phyloP scores from a whole-genome alignment of 345 rosid genomes.

The Eucalyptus regnans region DNA sequence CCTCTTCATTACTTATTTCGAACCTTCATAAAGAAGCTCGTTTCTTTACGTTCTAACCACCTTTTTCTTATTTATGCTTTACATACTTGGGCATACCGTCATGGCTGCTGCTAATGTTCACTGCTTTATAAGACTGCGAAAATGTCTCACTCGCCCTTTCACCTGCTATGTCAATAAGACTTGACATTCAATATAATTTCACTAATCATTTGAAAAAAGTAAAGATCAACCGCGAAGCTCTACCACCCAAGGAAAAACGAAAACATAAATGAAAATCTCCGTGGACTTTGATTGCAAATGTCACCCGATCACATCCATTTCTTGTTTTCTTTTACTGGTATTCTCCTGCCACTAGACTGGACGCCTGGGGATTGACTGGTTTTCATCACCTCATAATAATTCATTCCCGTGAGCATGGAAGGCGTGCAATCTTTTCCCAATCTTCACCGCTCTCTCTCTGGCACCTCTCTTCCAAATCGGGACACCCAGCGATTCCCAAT shows the following conservation, averaged over 20 bases:
- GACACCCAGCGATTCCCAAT: accelerated
- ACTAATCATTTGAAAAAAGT: not conserved
- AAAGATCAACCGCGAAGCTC: not conserved
- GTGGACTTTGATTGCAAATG: not conserved
- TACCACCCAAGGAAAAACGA: not conserved
- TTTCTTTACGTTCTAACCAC: not conserved
- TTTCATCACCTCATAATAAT: accelerated
- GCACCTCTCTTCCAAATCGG: not conserved
- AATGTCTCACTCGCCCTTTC: not conserved
- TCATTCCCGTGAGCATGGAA: not conserved
- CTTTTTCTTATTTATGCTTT: too few relatives aligned
- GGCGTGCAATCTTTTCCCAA: not conserved
- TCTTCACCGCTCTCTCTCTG: not conserved
- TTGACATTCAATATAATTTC: not conserved
- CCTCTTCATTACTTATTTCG: not conserved
- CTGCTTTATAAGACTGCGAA: not conserved
- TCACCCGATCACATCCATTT: not conserved
- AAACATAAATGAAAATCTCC: not conserved
- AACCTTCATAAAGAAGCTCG: accelerated
- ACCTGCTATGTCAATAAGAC: not conserved
- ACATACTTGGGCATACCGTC: accelerated
- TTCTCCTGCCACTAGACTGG: not conserved
- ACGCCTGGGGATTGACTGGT: not conserved
- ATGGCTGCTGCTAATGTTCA: not conserved
- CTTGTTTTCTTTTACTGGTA: not conserved